Evolutionary conservation across 139 green algal species (phyloP), one percentile per base, ranked within the genome.

Genomic region (Ostreobium quekettii): DNA sequence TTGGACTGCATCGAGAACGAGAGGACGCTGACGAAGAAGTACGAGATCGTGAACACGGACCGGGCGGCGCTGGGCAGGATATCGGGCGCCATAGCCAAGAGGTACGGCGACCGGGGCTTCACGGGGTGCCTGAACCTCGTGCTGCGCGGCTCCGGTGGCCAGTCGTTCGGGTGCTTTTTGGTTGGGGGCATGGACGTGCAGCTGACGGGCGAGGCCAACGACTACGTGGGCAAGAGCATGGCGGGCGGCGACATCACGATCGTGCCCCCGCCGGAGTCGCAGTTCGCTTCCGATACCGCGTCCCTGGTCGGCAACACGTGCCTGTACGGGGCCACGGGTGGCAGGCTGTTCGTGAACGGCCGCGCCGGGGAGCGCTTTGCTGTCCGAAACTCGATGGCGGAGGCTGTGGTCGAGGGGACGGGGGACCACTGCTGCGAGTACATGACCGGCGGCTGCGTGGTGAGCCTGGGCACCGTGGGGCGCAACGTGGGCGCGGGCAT

Each of bases 341-440:
- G 94, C 30, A 73, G 78, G 47, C 72, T 98, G 29, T 98, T 97
- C 74, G 90, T 97, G 19, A 90, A 89, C 67, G 94, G 93, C 39
- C 80, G 86, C 29, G 93, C 88, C 38, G 90, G 90, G 63, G 84
- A 90, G 81, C 79, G 86, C 24, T 93, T 92, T 67, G 87, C 83
- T 2, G 90, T 98, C 71, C 84, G 94, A 71, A 99, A 99, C 81
- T 93, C 81, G 29, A 69, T 91, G 31, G 90, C 91, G 0, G 83
- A 95, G 68, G 82, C 92, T 2, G 94, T 99, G 5, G 87, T 99
- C 47, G 94, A 99, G 80, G 94, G 93, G 64, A 78, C 83, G 4
- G 94, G 94, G 32, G 94, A 99, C 84, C 94, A 99, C 82, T 97
- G 90, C 84, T 98, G 92, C 81, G 94, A 99, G 86, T 98, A 98